Conservation (phyloP, 2,329 filamentous ascomycete genomes). For the Remersonia thermophila region DNA sequence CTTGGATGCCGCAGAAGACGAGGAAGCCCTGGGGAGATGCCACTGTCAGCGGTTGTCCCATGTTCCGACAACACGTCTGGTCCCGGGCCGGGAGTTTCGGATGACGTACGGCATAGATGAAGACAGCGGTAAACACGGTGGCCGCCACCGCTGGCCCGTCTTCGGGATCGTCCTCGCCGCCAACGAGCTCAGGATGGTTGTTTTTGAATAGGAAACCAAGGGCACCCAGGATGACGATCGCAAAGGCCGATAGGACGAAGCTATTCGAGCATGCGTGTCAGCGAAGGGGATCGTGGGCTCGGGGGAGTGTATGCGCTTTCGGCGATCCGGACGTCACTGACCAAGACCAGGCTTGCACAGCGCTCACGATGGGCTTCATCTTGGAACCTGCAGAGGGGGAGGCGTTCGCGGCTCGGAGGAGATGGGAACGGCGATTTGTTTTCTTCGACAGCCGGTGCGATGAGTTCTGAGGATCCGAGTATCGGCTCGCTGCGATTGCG, state of each 20-base stretch:
- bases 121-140: constrained; percentile 77
- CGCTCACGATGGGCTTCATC: constrained; percentile 92
- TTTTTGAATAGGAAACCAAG: constrained; percentile 61
- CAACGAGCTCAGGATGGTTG: constrained; percentile 74
- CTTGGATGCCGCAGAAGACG: constrained; percentile 83
- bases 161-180: constrained; percentile 56
- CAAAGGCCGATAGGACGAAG: constrained; percentile 56
- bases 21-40: constrained; percentile 60
- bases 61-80: neutral
- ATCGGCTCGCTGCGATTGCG: constrained; percentile 1
- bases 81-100: no score
- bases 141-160: constrained; percentile 68
- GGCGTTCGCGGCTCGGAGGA: no score
- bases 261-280: constrained; percentile 31
- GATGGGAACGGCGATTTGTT: neutral
- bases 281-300: no score
- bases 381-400: neutral
- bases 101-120: constrained; percentile 77
- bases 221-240: constrained; percentile 52
- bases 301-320: no score
- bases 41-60: constrained; percentile 6
- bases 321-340: no score
- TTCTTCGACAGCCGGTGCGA: neutral
- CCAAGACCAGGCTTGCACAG: constrained; percentile 93
- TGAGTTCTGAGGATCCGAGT: neutral